Evolutionary conservation across 306 rosid species (phyloP).

Genomic region (Vigna mungo): DNA sequence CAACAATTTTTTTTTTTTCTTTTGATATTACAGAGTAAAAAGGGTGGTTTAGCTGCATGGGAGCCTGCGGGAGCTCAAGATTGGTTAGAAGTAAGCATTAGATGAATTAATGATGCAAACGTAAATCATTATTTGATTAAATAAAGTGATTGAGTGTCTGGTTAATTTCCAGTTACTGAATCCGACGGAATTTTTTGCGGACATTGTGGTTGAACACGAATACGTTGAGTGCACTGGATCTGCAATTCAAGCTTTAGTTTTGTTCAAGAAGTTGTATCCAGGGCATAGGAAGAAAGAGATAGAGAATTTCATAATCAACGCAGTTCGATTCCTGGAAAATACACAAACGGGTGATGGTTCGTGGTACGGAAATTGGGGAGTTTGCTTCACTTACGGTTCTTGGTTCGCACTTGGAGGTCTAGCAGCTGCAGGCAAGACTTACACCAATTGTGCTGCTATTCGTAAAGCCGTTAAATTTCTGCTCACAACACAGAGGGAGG

Average conservation of each 20-base stretch:
- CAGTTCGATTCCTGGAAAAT: slow-evolving; percentile 48
- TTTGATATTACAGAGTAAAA: slow-evolving; percentile 60
- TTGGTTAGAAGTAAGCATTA: slow-evolving; percentile 70
- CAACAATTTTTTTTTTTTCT: background rate
- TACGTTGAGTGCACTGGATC: slow-evolving; percentile 64
- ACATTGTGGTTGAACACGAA: slow-evolving; percentile 54
- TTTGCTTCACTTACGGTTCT: slow-evolving; percentile 68
- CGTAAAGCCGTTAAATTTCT: slow-evolving; percentile 63
- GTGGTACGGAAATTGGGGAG: slow-evolving; percentile 71
- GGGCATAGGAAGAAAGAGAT: slow-evolving; percentile 55
- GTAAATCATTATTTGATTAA: background rate
- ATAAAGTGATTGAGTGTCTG: background rate
- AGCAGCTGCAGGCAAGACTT: slow-evolving; percentile 65
- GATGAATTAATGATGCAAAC: background rate
- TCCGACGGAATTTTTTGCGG: slow-evolving; percentile 51
- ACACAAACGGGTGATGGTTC: slow-evolving; percentile 54
- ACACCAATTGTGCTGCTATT: slow-evolving; percentile 48
- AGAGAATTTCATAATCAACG: slow-evolving; percentile 45
- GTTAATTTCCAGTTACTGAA: slow-evolving; percentile 45
- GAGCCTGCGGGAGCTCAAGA: slow-evolving; percentile 66
- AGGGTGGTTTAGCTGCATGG: slow-evolving; percentile 83
- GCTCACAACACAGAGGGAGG: slow-evolving; percentile 51
- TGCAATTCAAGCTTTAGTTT: slow-evolving; percentile 53
- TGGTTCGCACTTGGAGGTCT: slow-evolving; percentile 73
- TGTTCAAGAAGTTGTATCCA: slow-evolving; percentile 55